phyloP scores from a whole-genome alignment of 306 rosid genomes.

The Fagus sylvatica region DNA sequence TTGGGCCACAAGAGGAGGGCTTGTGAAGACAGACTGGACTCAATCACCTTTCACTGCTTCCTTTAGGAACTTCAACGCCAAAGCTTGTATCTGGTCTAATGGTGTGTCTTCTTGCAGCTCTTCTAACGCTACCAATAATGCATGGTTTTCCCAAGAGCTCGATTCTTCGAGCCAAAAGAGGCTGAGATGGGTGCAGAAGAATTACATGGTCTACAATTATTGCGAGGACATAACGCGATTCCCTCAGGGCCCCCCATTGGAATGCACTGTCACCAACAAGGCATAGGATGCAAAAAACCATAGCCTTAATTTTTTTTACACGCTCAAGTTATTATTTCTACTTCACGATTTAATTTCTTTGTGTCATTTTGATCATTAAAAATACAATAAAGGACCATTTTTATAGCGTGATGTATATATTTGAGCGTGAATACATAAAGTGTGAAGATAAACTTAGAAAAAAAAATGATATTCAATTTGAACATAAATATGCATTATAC shows the following conservation, averaged over 20 bases:
- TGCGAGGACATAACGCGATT: conserved; percentile 33
- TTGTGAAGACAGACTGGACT: conserved; percentile 70
- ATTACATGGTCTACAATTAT: conserved; percentile 44
- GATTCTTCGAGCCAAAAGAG: conserved; percentile 20
- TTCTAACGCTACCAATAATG: conserved; percentile 2
- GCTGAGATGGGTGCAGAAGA: conserved; percentile 37
- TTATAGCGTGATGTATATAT: too few relatives aligned
- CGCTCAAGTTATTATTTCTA: background rate
- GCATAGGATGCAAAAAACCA: background rate
- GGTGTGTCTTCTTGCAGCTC: conserved; percentile 31
- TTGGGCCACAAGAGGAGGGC: conserved; percentile 86
- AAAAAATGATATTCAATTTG: too few relatives aligned
- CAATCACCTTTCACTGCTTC: conserved; percentile 68
- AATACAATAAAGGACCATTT: background rate
- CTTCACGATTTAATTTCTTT: background rate
- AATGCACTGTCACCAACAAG: conserved; percentile 26
- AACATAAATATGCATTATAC: too few relatives aligned
- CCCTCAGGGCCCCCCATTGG: conserved; percentile 37
- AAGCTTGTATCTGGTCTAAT: conserved; percentile 34
- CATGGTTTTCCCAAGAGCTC: conserved; percentile 36
- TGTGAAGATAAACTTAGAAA: too few relatives aligned
- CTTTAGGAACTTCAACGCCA: conserved; percentile 46
- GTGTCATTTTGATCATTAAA: background rate
- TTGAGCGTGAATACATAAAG: too few relatives aligned
- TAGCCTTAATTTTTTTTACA: background rate